Base-by-base conservation (phyloP, 352 stramenopile genomes). In the Globisporangium spiculum region DNA sequence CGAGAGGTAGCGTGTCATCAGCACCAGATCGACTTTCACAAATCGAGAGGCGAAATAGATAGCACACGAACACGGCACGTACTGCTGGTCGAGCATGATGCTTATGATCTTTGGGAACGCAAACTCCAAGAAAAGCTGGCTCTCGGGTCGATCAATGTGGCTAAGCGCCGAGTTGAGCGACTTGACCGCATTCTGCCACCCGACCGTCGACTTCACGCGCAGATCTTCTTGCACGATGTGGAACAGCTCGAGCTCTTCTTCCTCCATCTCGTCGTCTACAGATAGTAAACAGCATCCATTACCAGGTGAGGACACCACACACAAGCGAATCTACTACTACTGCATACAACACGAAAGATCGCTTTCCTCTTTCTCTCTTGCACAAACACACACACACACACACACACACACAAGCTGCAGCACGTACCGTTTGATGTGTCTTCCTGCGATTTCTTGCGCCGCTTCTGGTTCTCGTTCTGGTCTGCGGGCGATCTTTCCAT, bases 71-170 rank as follows among this genome's bases (percentile, higher is more conserved):
- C 53, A 70, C 32, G 26, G 14, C 46, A 91, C 86, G 70, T 80
- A 96, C 89, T 96, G 85, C 67, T 96, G 89, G 60, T 96, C 89
- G 20, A 96, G 78, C 89, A 96, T 96, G 68, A 96, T 96, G 77
- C 84, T 92, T 57, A 94, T 70, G 69, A 96, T 91, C 69, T 90
- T 87, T 48, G 67, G 58, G 69, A 96, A 95, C 26, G 84, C 84
- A 36, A 84, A 81, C 50, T 93, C 81, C 48, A 96, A 70, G 48
- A 96, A 96, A 8, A 68, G 75, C 69, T 94, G 85, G 57, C 80
- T 93, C 68, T 94, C 89, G 1, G 79, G 71, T 1, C 79, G 77
- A 5, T 95, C 82, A 20, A 93, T 68, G 73, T 95, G 84, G 41
- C 73, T 71, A 9, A 89, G 79, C 54, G 89, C 89, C 32, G 84